A percentile compares a stretch with the other conserved stretches of the same genome.
phyloP scores from a whole-genome alignment of 2,329 filamentous ascomycete genomes.

The Fusarium gaditjirri region DNA sequence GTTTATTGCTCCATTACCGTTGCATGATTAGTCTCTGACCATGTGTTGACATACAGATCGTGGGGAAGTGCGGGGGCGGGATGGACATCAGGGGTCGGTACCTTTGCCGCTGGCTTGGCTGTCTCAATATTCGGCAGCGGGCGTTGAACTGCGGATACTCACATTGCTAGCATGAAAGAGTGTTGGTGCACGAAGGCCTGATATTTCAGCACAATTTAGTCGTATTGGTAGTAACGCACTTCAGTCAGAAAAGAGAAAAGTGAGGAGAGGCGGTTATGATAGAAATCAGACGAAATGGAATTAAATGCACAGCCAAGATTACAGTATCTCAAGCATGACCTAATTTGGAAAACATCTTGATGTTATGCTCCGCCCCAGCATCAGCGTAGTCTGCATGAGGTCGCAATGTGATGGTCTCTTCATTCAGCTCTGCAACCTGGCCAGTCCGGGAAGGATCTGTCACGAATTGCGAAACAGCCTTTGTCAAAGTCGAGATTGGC shows the following conservation, averaged over 20 bases:
- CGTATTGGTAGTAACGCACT: neutral
- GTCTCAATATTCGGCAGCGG: neutral
- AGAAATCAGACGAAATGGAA: neutral
- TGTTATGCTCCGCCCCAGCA: constrained; percentile 5
- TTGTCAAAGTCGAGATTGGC: neutral
- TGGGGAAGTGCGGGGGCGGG: neutral
- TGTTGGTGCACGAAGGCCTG: accelerated
- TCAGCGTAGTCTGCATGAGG: neutral
- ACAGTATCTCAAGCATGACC: neutral
- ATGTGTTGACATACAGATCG: neutral
- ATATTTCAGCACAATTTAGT: accelerated
- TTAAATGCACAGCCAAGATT: accelerated
- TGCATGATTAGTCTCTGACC: neutral
- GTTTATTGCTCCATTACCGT: accelerated
- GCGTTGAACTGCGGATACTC: accelerated
- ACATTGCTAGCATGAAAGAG: accelerated
- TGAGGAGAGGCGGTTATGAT: accelerated
- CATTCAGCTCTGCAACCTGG: neutral
- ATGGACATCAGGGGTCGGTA: neutral
- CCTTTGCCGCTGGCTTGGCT: neutral
- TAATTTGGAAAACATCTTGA: constrained; percentile 5
- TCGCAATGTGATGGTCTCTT: neutral
- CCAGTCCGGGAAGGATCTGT: neutral
- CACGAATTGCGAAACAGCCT: neutral
- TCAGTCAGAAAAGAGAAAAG: accelerated